phyloP scores from a whole-genome alignment of 2,329 filamentous ascomycete species.

The Fusarium sp. region DNA sequence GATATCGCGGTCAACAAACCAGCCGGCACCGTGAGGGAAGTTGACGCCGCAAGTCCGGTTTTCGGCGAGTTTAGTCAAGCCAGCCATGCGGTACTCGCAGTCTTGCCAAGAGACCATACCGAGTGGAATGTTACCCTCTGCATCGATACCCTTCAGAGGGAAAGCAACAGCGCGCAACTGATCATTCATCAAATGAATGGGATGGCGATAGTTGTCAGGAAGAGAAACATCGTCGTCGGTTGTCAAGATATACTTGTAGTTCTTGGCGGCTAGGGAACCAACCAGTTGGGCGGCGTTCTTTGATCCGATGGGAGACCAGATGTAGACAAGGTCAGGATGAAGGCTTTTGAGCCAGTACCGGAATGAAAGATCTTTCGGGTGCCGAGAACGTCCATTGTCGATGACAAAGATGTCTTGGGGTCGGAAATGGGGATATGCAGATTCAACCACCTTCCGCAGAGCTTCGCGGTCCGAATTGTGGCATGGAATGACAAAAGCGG shows the following conservation, averaged over 20 bases:
- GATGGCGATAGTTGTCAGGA: constrained; percentile 9
- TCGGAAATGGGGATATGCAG: constrained; percentile 7
- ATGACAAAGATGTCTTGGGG: constrained; percentile 20
- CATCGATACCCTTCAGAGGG: neutral
- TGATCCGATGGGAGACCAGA: constrained; percentile 14
- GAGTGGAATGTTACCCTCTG: neutral
- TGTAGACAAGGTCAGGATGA: neutral
- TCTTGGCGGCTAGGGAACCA: constrained; percentile 2
- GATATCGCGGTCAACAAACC: constrained; percentile 14
- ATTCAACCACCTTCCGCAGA: neutral
- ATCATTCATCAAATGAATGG: neutral
- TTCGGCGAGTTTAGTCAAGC: constrained; percentile 10
- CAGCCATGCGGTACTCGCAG: constrained; percentile 10
- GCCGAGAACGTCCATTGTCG: constrained; percentile 1
- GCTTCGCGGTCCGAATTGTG: constrained; percentile 15
- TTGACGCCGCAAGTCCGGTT: constrained; percentile 7
- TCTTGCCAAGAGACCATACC: constrained; percentile 20
- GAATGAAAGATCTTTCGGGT: constrained; percentile 11
- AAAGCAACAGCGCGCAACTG: constrained; percentile 5
- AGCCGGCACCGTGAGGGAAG: constrained; percentile 4
- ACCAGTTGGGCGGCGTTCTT: constrained; percentile 14
- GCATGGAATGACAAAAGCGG: constrained; percentile 7
- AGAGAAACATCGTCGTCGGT: constrained; percentile 13
- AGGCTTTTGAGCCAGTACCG: constrained; percentile 8
- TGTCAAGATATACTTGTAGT: constrained; percentile 14